A percentile compares a stretch with the other conserved stretches of the same genome.
phyloP scores from a whole-genome alignment of 345 rosid genomes.

The Combretum micranthum region DNA sequence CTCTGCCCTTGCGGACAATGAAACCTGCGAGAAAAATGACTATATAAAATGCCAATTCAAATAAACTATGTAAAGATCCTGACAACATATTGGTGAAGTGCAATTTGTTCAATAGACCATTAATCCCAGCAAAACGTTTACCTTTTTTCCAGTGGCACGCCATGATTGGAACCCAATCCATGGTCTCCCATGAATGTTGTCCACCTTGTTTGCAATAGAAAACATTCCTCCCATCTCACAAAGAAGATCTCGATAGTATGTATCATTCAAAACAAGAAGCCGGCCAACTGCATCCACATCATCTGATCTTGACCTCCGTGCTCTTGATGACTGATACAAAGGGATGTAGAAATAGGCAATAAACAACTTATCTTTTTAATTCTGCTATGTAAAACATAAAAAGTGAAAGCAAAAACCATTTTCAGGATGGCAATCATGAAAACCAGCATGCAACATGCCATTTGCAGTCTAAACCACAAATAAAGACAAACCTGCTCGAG shows the following conservation, averaged over 20 bases:
- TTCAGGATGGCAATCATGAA: too few species aligned
- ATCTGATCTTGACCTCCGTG: slow-evolving; percentile 83
- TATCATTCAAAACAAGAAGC: slow-evolving; percentile 64
- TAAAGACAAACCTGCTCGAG: too few species aligned
- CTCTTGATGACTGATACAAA: slow-evolving; percentile 51
- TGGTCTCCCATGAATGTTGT: slow-evolving; percentile 86
- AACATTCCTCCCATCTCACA: slow-evolving; percentile 99
- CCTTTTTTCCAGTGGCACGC: slow-evolving; percentile 97
- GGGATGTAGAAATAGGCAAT: slow-evolving; percentile 10
- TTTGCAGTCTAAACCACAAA: too few species aligned
- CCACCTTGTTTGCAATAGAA: slow-evolving; percentile 83
- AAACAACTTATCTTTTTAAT: background rate
- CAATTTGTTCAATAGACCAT: slow-evolving; percentile 5
- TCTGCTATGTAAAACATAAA: too few species aligned
- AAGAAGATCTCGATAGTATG: slow-evolving; percentile 52
- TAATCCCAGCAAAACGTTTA: slow-evolving; percentile 27
- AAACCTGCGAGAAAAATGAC: slow-evolving; percentile 27
- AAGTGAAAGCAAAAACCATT: too few species aligned
- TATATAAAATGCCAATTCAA: too few species aligned
- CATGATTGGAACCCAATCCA: slow-evolving; percentile 99
- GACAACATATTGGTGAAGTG: background rate
- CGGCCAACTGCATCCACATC: slow-evolving; percentile 86
- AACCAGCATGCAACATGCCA: too few species aligned
- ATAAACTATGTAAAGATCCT: too few species aligned
- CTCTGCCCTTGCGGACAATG: slow-evolving; percentile 56